Conservation (phyloP, 495 filamentous ascomycete genomes). For the Clavariopsis aquatica region DNA sequence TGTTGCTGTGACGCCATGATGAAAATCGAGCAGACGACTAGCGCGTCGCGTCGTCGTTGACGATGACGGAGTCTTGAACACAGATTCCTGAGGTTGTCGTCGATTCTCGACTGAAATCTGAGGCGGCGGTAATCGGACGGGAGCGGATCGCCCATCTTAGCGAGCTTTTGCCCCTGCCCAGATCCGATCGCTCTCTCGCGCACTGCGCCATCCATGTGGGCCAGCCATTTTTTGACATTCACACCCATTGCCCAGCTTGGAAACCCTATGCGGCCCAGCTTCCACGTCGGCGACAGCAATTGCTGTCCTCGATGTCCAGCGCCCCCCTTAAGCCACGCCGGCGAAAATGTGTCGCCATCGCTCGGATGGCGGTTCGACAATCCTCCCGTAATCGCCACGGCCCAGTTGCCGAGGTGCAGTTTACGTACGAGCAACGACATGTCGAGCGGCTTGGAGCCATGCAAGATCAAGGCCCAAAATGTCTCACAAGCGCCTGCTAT, state of each 20-base stretch:
- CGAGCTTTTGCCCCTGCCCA: conserved; percentile 3
- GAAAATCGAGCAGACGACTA: not conserved
- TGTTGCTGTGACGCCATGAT: conserved; percentile 10
- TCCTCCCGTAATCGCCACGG: not conserved
- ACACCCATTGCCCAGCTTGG: conserved; percentile 8
- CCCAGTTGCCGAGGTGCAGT: not conserved
- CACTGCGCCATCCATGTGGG: not conserved
- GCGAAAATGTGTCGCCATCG: not conserved
- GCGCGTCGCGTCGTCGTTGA: not conserved
- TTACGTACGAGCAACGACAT: conserved; percentile 30
- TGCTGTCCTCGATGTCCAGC: not conserved
- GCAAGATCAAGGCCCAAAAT: not conserved
- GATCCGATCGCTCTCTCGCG: conserved; percentile 1
- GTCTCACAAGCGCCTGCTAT: not conserved
- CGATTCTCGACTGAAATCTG: conserved; percentile 1
- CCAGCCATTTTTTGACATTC: not conserved
- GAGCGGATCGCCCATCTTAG: conserved; percentile 7
- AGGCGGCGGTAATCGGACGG: not conserved
- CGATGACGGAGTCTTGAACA: not conserved
- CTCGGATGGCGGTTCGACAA: not conserved
- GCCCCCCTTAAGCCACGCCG: not conserved
- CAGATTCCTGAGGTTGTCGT: not conserved
- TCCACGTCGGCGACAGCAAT: not conserved
- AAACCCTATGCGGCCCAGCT: not conserved
- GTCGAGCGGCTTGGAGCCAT: not conserved